Base-by-base conservation (phyloP, 1,284 basidiomycete species). In the Cryptococcus sp. region DNA sequence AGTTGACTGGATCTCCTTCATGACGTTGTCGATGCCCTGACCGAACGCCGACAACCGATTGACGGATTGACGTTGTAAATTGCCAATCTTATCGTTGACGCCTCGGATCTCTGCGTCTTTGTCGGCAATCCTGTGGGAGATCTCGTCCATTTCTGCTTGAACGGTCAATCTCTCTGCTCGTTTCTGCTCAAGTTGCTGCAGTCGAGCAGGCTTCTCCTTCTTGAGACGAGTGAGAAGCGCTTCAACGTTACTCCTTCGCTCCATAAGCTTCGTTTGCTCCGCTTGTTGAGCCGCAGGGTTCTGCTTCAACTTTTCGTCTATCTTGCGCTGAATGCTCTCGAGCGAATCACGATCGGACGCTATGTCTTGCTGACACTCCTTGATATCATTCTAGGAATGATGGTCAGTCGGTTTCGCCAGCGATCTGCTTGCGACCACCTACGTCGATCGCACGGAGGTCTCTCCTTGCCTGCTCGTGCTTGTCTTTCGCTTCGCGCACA, bases 401-500 rank as follows among this genome's bases (percentile, higher is more conserved):
- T 23, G 47, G 42, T 20, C 10, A 39, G n/a, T 35, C 31, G 10
- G 5, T 13, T 13, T 35, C 5, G 31, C 31, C 31, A 13, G 50
- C 17, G 6, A 5, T 39, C 22, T 22, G 15, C n/a, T 52, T 41
- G 19, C 3, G 17, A 5, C 3, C 27, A 47, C 52, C 45, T 25
- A 59, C 54, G n/a, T 58, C 49, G 22, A 56, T 47, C 17, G 41
- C 40, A 22, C 10, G 7, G 7, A 60, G 17, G 8, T 62, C 53
- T 41, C 47, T 50, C 27, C 81, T 80, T 0, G 87, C 88, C 50
- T 88, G 86, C 23, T 83, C 81, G 62, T 85, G 83, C 0, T 82
- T 81, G 2, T 81, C 79, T 51, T 85, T 83, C 25, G 94, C 83
- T 58, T 92, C 89, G 0, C 89, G 89, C 22, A 95, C 78, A 23